These are phyloP conservation scores for Flaveria sonorensis DNA, from an alignment of 129 eudicot species.

Conservation along the genomic window DNA sequence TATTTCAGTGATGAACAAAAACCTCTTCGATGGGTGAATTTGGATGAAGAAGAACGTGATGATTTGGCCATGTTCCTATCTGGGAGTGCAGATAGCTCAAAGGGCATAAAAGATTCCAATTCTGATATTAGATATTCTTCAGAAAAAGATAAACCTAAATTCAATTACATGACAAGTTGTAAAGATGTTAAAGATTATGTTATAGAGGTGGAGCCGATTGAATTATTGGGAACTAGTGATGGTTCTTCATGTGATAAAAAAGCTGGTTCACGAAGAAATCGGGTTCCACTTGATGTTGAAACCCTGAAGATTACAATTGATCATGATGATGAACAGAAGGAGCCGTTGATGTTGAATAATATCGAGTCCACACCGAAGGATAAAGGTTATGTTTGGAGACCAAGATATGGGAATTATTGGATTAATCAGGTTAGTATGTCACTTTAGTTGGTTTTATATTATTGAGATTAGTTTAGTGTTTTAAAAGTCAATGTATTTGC, in stretches of 20 bases:
- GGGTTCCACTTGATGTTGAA: constrained; percentile 47
- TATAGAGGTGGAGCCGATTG: constrained; percentile 42
- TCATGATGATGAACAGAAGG: constrained; percentile 40
- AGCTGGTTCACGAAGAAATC: constrained; percentile 45
- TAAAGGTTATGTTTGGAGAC: constrained; percentile 56
- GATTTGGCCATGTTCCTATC: constrained; percentile 89
- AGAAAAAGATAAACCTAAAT: neutral
- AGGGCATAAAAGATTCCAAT: constrained; percentile 37
- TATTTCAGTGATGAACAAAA: constrained; percentile 50
- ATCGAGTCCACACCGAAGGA: constrained; percentile 66
- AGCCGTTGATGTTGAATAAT: constrained; percentile 31
- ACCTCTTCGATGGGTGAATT: constrained; percentile 84
- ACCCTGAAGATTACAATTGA: constrained; percentile 53
- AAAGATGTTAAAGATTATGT: constrained; percentile 30
- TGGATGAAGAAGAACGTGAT: constrained; percentile 81
- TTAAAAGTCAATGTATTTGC: constrained; percentile 39
- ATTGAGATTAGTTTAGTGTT: constrained; percentile 14
- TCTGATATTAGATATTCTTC: constrained; percentile 9
- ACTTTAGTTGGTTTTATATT: neutral
- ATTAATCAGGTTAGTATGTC: constrained; percentile 61
- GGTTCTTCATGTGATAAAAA: constrained; percentile 49
- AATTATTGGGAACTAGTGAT: constrained; percentile 51
- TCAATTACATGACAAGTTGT: constrained; percentile 30
- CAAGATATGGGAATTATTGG: constrained; percentile 47
- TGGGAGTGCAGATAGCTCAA: constrained; percentile 48